These are phyloP conservation scores for Claviceps africana DNA, from an alignment of 2,329 filamentous ascomycete species.

Conservation along the genomic window DNA sequence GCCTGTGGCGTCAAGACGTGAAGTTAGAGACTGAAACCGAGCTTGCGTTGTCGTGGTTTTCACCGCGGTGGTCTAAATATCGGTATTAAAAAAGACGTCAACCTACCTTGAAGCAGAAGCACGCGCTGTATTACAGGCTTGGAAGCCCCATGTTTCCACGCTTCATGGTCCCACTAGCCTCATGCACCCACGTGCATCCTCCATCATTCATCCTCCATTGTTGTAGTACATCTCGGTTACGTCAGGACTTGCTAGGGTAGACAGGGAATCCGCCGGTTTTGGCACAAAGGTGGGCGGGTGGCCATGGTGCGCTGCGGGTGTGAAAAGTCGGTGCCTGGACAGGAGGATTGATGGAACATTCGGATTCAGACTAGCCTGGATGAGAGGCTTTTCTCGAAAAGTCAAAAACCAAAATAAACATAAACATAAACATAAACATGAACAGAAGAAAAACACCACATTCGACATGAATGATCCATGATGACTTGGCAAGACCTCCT, in stretches of 20 bases:
- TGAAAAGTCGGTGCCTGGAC: background rate
- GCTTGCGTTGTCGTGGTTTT: background rate
- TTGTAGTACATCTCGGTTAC: slow-evolving; percentile 1
- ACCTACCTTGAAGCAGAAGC: background rate
- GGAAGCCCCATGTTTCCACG: background rate
- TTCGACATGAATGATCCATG: background rate
- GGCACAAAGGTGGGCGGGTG: background rate
- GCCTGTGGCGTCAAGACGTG: background rate
- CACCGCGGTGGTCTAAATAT: background rate
- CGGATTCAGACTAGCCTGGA: background rate
- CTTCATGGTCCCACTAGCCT: background rate
- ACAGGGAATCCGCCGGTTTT: background rate
- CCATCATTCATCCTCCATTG: slow-evolving; percentile 1
- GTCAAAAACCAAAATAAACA: no score
- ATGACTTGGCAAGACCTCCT: no score
- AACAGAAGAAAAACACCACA: no score
- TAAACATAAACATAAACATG: no score
- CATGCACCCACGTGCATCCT: background rate
- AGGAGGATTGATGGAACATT: background rate
- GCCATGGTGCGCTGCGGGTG: background rate
- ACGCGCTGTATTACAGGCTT: background rate
- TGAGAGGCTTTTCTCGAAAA: background rate
- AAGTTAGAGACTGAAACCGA: background rate
- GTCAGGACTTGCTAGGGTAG: background rate
- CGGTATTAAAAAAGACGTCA: background rate